These are phyloP conservation scores for Nidula microcarpa DNA, from an alignment of 768 basidiomycete genomes.

Conservation along the genomic window DNA sequence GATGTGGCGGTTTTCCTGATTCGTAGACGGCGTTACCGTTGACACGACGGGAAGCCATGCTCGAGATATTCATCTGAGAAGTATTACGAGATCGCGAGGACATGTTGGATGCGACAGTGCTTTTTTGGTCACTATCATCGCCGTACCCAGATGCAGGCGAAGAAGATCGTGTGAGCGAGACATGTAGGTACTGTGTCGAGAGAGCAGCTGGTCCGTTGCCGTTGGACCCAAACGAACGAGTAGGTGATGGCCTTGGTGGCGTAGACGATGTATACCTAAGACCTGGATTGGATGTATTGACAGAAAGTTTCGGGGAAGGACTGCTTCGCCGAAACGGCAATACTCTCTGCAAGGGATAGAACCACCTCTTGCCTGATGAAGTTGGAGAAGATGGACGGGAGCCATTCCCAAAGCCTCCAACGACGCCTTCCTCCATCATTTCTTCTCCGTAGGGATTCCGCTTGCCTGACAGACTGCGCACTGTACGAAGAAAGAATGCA, in stretches of 20 bases:
- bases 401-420: constrained; percentile 10
- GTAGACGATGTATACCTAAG: constrained; percentile 17
- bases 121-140: constrained; percentile 22
- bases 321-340: constrained; percentile 22
- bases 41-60: constrained; percentile 42
- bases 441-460: constrained; percentile 32
- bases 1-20: constrained; percentile 7
- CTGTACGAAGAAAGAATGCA: constrained; percentile 38
- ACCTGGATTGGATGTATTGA: constrained; percentile 18
- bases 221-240: constrained; percentile 30
- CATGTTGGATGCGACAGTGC: constrained; percentile 28
- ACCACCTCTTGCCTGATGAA: constrained; percentile 22
- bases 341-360: constrained; percentile 30
- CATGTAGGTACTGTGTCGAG: constrained; percentile 32
- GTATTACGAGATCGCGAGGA: constrained; percentile 64
- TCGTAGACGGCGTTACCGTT: constrained; percentile 19
- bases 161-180: constrained; percentile 39
- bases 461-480: constrained; percentile 23
- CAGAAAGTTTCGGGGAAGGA: constrained; percentile 18
- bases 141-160: constrained; percentile 42
- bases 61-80: constrained; percentile 61
- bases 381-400: constrained; percentile 30
- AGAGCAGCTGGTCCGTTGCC: constrained; percentile 14
- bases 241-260: constrained; percentile 27
- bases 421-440: constrained; percentile 51